Evolutionary conservation across 495 filamentous ascomycete genomes (phyloP), one percentile per base, ranked within the genome.

Genomic region (Penicillium malachiteum): DNA sequence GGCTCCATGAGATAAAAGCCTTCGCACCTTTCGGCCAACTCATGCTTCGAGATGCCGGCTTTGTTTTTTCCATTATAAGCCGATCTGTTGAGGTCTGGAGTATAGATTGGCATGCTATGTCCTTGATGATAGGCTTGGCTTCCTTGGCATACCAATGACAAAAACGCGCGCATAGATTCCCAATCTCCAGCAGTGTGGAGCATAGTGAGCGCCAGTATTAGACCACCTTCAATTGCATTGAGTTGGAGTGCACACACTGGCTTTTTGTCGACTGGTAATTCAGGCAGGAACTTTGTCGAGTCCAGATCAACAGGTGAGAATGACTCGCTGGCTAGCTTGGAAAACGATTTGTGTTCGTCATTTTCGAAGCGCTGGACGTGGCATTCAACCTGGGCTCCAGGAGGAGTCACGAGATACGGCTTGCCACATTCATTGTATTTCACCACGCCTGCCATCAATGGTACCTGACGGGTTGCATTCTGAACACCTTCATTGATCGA

Each of bases 171-270:
- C 16, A 68, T 54, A 4, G 68, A 71, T 7, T 41, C 11, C 62
- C 62, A 71, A 51, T 71, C 68, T n/a, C 56, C 65, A 7, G 46
- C 57, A 5, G 57, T 56, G 31, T 71, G 68, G 31, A 65, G 56
- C 17, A 66, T 40, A 32, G 45, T 32, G 18, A 61, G 50, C 31
- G 56, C 63, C 3, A 71, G 8, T 21, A 65, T 52, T 11, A 71
- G 16, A 16, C 68, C 65, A 7, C 63, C 63, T 35, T 64, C 52
- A 2, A 71, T 57, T 45, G 66, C 1, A 26, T 34, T 65, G 12
- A 68, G 16, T 41, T 71, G 63, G 7, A 71, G 30, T 7, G n/a
- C 32, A 50, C 65, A 63, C 12, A 58, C 65, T 14, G 56, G 55
- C n/a, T 56, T 57, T 13, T 34, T 18, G 13, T 18, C 48, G 11